A percentile compares a stretch with the other conserved stretches of the same genome.
Conservation (phyloP, 2,329 filamentous ascomycete genomes). For the Verruconis gallopava region DNA sequence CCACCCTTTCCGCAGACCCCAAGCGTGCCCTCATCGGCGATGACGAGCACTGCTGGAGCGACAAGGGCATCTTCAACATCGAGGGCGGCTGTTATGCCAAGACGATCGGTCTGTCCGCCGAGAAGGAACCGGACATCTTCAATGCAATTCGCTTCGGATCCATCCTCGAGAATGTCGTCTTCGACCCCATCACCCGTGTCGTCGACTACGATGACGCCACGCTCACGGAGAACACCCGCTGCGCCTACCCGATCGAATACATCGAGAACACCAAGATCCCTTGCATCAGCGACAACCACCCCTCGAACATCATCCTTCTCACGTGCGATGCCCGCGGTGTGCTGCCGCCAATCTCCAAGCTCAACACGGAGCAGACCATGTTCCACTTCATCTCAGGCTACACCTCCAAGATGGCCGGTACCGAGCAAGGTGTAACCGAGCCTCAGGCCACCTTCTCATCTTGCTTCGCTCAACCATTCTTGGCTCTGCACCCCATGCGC, state of each 20-base stretch:
- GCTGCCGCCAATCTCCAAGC: slow-evolving; percentile 93
- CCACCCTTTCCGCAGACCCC: slow-evolving; percentile 89
- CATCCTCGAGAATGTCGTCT: slow-evolving; percentile 96
- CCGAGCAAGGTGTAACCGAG: slow-evolving; percentile 91
- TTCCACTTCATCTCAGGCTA: slow-evolving; percentile 99
- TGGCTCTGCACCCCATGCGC: slow-evolving; percentile 96
- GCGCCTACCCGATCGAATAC: slow-evolving; percentile 97
- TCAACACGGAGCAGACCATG: slow-evolving; percentile 91
- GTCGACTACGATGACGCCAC: slow-evolving; percentile 95
- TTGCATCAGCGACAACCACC: slow-evolving; percentile 76
- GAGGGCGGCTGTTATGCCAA: slow-evolving; percentile 99
- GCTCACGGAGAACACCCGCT: slow-evolving; percentile 95
- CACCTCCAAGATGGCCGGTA: slow-evolving; percentile 99
- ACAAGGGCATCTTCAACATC: slow-evolving; percentile 96
- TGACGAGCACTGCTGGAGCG: slow-evolving; percentile 99
- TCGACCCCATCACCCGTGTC: slow-evolving; percentile 74
- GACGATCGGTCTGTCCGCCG: slow-evolving; percentile 89
- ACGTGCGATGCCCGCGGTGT: slow-evolving; percentile 97
- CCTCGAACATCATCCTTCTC: slow-evolving; percentile 93
- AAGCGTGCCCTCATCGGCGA: slow-evolving; percentile 95
- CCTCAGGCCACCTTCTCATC: slow-evolving; percentile 98
- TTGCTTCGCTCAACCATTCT: slow-evolving; percentile 98
- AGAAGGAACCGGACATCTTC: slow-evolving; percentile 99
- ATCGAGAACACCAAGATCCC: slow-evolving; percentile 98
- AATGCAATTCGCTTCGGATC: slow-evolving; percentile 93